phyloP scores from a whole-genome alignment of 306 rosid species.

The Lathyrus oleraceus region DNA sequence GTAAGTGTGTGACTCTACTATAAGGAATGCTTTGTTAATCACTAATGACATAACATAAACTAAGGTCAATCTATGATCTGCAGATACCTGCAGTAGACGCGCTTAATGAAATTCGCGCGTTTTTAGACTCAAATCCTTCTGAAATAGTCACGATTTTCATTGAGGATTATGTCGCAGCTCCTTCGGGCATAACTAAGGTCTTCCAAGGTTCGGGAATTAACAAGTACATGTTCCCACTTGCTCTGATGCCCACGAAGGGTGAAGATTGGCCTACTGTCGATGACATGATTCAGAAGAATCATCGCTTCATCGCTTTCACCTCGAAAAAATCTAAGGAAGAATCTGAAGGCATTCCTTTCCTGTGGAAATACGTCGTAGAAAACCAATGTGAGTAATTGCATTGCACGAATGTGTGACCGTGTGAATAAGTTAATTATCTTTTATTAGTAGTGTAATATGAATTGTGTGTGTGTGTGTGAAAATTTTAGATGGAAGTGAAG shows the following conservation, averaged over 20 bases:
- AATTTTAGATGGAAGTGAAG: conserved; percentile 75
- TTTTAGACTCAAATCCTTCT: conserved; percentile 66
- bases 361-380: conserved; percentile 83
- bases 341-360: conserved; percentile 78
- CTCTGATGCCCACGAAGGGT: conserved; percentile 77
- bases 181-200: conserved; percentile 68
- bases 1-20: conserved; percentile 58
- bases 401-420: not conserved
- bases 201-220: conserved; percentile 65
- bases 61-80: not conserved
- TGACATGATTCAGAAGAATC: conserved; percentile 81
- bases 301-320: conserved; percentile 76
- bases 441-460: not conserved
- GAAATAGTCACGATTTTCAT: conserved; percentile 88
- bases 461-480: conserved; percentile 27
- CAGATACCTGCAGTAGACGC: conserved; percentile 80
- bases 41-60: not conserved
- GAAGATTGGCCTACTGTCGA: conserved; percentile 83
- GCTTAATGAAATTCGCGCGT: conserved; percentile 58
- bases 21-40: not conserved
- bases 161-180: conserved; percentile 81
- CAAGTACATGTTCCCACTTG: conserved; percentile 61
- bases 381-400: conserved; percentile 66
- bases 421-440: not conserved
- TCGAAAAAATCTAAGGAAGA: conserved; percentile 74